Evolutionary conservation across 1,284 basidiomycete genomes (phyloP).

Genomic region (Boletus smithii): DNA sequence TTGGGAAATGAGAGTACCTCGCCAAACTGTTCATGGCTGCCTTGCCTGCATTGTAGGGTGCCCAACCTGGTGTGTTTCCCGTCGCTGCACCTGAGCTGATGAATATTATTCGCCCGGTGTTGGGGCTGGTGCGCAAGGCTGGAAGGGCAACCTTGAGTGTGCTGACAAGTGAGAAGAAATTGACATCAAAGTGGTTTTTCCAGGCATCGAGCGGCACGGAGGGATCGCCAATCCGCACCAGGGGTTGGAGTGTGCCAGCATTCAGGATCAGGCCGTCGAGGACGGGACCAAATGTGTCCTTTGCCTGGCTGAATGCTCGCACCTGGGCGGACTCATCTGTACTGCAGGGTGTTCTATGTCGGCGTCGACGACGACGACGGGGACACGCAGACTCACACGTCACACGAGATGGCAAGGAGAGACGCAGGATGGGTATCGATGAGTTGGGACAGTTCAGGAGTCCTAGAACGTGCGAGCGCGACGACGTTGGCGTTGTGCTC

Average conservation of each 20-base stretch:
- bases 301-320: conserved; percentile 46
- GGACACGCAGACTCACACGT: conserved; percentile 55
- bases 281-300: conserved; percentile 49
- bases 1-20: conserved; percentile 41
- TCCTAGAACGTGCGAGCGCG: conserved; percentile 67
- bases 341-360: conserved; percentile 33
- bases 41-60: conserved; percentile 75
- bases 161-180: conserved; percentile 78
- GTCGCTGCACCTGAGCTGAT: conserved; percentile 80
- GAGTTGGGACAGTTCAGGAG: conserved; percentile 61
- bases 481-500: conserved; percentile 66
- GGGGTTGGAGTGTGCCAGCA: conserved; percentile 64
- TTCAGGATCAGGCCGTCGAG: conserved; percentile 79
- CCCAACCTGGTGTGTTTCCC: conserved; percentile 68
- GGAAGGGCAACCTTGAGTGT: conserved; percentile 67
- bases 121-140: conserved; percentile 56
- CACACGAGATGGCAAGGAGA: conserved; percentile 62
- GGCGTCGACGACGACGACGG: background rate
- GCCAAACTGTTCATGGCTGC: conserved; percentile 85
- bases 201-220: conserved; percentile 45
- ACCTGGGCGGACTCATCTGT: conserved; percentile 57
- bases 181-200: conserved; percentile 73
- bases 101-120: conserved; percentile 69
- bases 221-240: conserved; percentile 41
- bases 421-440: conserved; percentile 40